Base-by-base conservation (phyloP, 2,329 filamentous ascomycete species). In the Epichloe sp. region DNA sequence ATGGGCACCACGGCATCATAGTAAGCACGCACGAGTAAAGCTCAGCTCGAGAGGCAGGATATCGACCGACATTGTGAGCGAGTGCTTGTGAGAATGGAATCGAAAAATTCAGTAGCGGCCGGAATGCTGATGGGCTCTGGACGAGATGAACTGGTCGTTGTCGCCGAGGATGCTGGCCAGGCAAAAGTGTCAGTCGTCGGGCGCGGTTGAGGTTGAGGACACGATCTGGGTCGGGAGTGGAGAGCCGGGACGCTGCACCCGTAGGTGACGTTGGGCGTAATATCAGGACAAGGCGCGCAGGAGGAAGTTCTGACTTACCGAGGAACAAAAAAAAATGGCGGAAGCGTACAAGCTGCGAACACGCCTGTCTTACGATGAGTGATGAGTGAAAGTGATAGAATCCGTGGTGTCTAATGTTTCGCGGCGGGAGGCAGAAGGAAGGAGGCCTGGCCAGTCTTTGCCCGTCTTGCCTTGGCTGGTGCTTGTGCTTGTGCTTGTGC, bases 41-140 rank as follows among this genome's bases (percentile, higher is more conserved):
- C 82, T 86, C 66, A 98, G 82, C 79, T 97, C 93, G 60, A 80
- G 70, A 54, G 91, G 93, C 63, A 93, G 84, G 66, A 98, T 87
- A 63, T 95, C 87, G 73, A 98, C 85, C 62, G 91, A 94, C 93
- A 97, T 97, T 72, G 63, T 78, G 71, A 54, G 48, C 38, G 37
- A 17, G 15, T 12, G 15, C 12, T 35, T 14, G 46, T 53, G 14
- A 38, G 49, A 48, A 53, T 51, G 50, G 38, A 43, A 44, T 21
- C 15, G 36, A 36, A 11, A 11, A 37, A 12, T 14, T 46, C 40
- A 34, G 35, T 12, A 35, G 26, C 37, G 43, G 35, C 43, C n/a
- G 47, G 44, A 31, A 7, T 47, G 35, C 7, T 37, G 26, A 35
- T 23, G 23, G 17, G 43, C 26, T 21, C 26, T n/a, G 31, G 7